Percentiles rank a stretch among this genome's conserved stretches.
Evolutionary conservation across 345 rosid genomes (phyloP).

Genomic region (Sisymbrium irio): DNA sequence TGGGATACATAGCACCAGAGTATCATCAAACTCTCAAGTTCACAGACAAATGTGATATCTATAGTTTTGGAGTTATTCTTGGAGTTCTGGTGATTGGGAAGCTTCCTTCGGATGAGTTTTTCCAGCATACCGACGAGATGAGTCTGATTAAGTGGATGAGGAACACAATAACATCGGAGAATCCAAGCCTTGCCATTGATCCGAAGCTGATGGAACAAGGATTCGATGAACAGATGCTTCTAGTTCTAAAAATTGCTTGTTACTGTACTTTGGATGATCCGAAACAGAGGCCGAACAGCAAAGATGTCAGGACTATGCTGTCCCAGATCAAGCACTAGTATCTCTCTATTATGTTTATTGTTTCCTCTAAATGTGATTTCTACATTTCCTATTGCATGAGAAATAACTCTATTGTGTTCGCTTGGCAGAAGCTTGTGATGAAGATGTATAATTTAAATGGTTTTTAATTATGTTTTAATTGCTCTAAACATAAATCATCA

Average conservation of each 20-base stretch:
- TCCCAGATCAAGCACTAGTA: constrained; percentile 50
- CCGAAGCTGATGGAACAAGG: constrained; percentile 53
- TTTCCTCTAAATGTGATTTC: background rate
- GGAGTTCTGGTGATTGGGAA: constrained; percentile 76
- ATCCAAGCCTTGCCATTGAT: constrained; percentile 68
- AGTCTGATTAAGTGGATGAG: constrained; percentile 79
- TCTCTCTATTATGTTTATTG: background rate
- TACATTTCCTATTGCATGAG: background rate
- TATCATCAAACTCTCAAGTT: constrained; percentile 82
- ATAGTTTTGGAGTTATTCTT: constrained; percentile 77
- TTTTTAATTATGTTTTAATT: constrained; percentile 7
- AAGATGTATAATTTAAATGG: constrained; percentile 3
- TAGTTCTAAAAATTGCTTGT: constrained; percentile 78
- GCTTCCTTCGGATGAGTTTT: constrained; percentile 84
- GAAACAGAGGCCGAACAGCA: constrained; percentile 84
- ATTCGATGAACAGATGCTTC: constrained; percentile 70
- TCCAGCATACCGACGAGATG: constrained; percentile 68
- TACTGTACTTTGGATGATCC: constrained; percentile 80
- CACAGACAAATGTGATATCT: constrained; percentile 86
- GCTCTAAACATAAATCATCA: constrained; percentile 27
- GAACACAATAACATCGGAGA: constrained; percentile 57
- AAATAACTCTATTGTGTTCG: background rate
- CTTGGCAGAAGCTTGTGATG: constrained; percentile 26
- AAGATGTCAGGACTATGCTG: constrained; percentile 73
- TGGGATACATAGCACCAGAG: constrained; percentile 91